Percentiles rank a stretch among this genome's conserved stretches.
Conservation (phyloP, 257 asterid genomes). For the Solanum tarapatanum region DNA sequence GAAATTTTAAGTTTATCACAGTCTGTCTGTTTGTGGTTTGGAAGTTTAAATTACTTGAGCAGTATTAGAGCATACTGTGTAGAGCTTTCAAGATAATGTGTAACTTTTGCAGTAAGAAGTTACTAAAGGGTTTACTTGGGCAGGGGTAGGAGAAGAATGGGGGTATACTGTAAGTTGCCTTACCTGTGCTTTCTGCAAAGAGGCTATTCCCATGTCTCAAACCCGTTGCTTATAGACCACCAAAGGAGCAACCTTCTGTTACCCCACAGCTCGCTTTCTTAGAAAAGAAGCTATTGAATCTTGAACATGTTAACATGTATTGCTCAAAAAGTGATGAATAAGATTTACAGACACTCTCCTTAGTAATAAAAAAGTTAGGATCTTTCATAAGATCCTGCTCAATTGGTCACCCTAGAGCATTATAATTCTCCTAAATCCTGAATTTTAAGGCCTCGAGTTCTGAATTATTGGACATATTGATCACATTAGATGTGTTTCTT, state of each 20-base stretch:
- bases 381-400: background rate
- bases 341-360: background rate
- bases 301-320: background rate
- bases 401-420: background rate
- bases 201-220: background rate
- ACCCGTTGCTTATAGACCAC: background rate
- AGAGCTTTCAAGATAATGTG: background rate
- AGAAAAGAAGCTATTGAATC: background rate
- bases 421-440: background rate
- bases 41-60: background rate
- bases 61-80: background rate
- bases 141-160: background rate
- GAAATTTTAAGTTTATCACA: background rate
- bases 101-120: background rate
- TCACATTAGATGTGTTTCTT: background rate
- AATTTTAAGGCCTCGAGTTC: background rate
- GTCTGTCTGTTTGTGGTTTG: background rate
- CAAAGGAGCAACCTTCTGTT: background rate
- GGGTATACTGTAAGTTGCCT: background rate
- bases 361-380: background rate
- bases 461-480: background rate
- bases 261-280: background rate
- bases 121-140: background rate
- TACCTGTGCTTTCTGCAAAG: background rate
- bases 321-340: background rate